Evolutionary conservation across 768 basidiomycete genomes (phyloP), one percentile per base, ranked within the genome.

Genomic region (Cubamyces lactineus): DNA sequence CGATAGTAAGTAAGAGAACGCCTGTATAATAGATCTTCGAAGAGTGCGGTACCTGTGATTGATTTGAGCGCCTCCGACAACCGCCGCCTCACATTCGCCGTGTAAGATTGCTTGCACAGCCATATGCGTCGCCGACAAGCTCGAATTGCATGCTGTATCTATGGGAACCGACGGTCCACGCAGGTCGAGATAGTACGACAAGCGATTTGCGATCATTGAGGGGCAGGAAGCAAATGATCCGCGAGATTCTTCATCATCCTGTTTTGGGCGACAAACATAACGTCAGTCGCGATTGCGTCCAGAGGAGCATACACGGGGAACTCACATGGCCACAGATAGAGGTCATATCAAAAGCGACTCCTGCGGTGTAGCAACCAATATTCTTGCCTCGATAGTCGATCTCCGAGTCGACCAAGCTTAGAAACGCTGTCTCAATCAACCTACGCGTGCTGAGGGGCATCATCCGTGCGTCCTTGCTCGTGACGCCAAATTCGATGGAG

Each of bases 81-180:
- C 72, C 0, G 83, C 83, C 3, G 79, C 75, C 26, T 81, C 77
- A 34, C 82, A 76, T 43, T 84, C 83, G 1, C 80, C 81, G 34
- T 67, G 70, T 21, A 70, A 70, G 5, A 84, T 70, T 0, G 80
- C 76, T 30, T 79, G 77, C 1, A 82, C 72, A 2, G 79, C 83
- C 17, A 84, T 74, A 68, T 84, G 82, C 48, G 80, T 71, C 2
- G 80, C 80, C 5, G 74, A 77, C n/a, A 79, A 68, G 16, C 74
- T 76, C 19, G 81, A 83, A 39, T 80, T 82, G 63, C 83, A 84
- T 1, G 81, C 81, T 0, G 80, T 82, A 61, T 84, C 82, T 0
- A 78, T 65, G 5, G 82, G 79, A 38, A 84, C 61, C 4, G 83
- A 84, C 13, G 83, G 84, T 13, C 82, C 82, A 0, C 70, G 74